Conservation (phyloP, 2,329 filamentous ascomycete species). For the Talaromyces funiculosus region DNA sequence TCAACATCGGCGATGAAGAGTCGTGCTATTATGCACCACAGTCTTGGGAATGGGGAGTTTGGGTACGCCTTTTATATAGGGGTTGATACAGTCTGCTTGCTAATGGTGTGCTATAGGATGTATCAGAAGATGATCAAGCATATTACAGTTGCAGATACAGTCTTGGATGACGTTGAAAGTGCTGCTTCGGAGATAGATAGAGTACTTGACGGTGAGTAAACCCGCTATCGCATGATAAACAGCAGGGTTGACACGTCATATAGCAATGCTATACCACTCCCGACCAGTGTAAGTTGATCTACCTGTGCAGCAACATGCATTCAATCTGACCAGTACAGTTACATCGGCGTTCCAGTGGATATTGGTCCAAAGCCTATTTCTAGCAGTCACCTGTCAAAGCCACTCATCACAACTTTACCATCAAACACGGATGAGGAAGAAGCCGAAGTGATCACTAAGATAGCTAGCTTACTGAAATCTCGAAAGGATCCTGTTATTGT, state of each 20-base stretch:
- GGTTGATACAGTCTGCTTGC: neutral
- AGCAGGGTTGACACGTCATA: neutral
- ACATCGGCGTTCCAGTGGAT: constrained; percentile 11
- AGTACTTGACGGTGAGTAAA: constrained; percentile 16
- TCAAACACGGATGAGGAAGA: neutral
- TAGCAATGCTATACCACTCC: constrained; percentile 8
- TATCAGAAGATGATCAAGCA: constrained; percentile 23
- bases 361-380: constrained; percentile 1
- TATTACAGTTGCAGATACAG: constrained; percentile 21
- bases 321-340: neutral
- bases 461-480: neutral
- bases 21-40: constrained; percentile 24
- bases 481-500: neutral
- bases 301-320: too few species aligned
- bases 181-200: constrained; percentile 24
- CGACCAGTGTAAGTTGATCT: neutral
- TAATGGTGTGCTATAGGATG: constrained; percentile 8
- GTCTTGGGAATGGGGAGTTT: constrained; percentile 22
- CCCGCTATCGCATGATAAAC: neutral
- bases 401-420: neutral
- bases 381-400: neutral
- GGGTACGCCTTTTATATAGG: neutral
- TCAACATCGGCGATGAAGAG: constrained; percentile 18
- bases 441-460: neutral
- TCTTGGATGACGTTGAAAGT: constrained; percentile 18